Evolutionary conservation across 805 yeast genomes (phyloP), one percentile per base, ranked within the genome.

Genomic region (Nakazawaea ambrosiae): DNA sequence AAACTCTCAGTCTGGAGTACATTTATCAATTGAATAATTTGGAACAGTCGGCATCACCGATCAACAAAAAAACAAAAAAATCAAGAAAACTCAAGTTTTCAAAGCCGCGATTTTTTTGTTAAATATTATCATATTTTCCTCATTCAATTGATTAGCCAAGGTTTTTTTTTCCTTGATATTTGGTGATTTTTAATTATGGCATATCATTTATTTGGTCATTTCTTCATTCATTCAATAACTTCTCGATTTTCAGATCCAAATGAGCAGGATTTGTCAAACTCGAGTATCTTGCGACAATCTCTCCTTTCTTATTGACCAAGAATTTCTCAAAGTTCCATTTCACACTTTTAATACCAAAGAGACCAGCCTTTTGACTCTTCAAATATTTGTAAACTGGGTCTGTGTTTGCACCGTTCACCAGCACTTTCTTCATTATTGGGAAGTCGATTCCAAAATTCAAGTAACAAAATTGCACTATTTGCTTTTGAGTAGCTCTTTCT

Each of bases 241-340:
- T 64, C 56, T 80, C 81, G 44, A 86, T 75, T 36, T 70, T 72
- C 27, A 65, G 51, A 43, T 74, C 79, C 31, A 88, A 56, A 20
- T 71, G 61, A 22, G 41, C 29, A 1, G 72, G 72, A 4, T 57
- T 46, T 1, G 55, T 50, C 15, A 44, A 37, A 1, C 63, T 49
- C 3, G 47, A 52, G 60, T 65, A 81, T 49, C 96, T 72, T 30
- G 57, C 57, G 11, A 73, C 68, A 18, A 80, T 83, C 1, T 64
- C 48, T 27, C 92, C 92, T 4, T 69, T 46, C 47, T 64, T 61
- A 54, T 72, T 70, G 33, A 83, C 55, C 34, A 83, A 44, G 57
- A 82, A 83, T 64, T 82, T 82, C 55, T 81, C 89, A 51, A 82
- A 82, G 61, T 82, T 82, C 92, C 92, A 82, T 55, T 77, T 69